Base-by-base conservation (phyloP, 805 yeast species). In the Lipomyces mesembrius region DNA sequence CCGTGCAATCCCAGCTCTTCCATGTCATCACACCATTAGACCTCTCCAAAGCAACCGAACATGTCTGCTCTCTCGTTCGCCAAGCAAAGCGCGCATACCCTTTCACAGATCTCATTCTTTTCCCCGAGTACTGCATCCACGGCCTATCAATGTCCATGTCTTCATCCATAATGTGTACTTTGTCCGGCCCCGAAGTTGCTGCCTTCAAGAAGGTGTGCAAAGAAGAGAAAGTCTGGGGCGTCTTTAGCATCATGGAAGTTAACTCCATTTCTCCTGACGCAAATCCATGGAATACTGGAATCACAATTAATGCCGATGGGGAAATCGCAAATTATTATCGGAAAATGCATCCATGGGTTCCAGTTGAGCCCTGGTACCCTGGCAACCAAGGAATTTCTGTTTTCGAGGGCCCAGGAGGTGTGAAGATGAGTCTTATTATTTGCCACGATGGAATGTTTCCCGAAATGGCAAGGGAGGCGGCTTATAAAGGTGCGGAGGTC, bases 401-500 rank as follows among this genome's bases (percentile, higher is more conserved):
- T 29, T 56, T 56, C 37, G 59, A 56, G 12, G 59, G 59, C 25
- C 59, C 59, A 9, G 27, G 59, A 22, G 59, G 59, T 29, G 59
- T 56, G 25, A 56, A 56, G 25, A 56, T 56, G 59, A 56, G 59
- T 29, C 59, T 56, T 22, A 56, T 56, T 29, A 56, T 56, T 34
- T 56, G 59, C 35, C 59, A 56, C 37, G 59, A 56, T 29, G 59
- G 59, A 25, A 56, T 56, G 59, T 56, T 56, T 56, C 59, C 59
- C n/a, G 59, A 56, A 20, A 56, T 56, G 59, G 59, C 59, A 29
- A 56, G 59, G 22, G 59, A 56, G 59, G 59, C 59, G 14, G 59
- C 59, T 29, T 56, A 56, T 34, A 56, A 56, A 56, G 59, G 59
- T 35, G 59, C 59, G 27, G 59, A 56, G 12, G 59, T 56, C 8